Evolutionary conservation across 176 grass and related monocot genomes (phyloP), one percentile per base, ranked within the genome.

Genomic region (Neostapfia colusana): DNA sequence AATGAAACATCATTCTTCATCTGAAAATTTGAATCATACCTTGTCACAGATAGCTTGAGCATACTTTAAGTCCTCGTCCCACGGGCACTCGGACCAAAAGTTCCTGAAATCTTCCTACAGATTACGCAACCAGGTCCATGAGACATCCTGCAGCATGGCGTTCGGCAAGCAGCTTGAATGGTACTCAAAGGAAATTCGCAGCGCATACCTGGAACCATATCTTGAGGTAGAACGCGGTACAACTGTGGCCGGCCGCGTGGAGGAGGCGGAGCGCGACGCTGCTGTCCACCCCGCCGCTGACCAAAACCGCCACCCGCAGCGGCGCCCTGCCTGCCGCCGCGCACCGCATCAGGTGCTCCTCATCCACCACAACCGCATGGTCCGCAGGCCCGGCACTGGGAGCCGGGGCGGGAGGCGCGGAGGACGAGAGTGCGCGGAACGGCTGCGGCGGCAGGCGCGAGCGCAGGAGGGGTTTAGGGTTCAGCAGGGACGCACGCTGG

Each of bases 21-120:
- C 34, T 60, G 51, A 66, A 23, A 18, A 15, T 20, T 59, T 65
- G 59, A 44, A 77, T 41, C 13, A 77, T 76, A 99, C 95, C 85
- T 91, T 85, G 82, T 98, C 87, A 86, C 95, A 94, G 17, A 98
- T 87, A 53, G 87, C 80, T 58, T 64, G 90, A 56, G 89, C 91
- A 82, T 90, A 95, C 83, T 92, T 95, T 23, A 99, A 84, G 69
- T 99, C 91, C n/a, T 99, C 91, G 57, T 95, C 95, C 95, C 95
- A 99, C 8, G 95, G 91, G 78, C 95, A 99, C 67, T 99, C 89
- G n/a, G 95, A 92, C 95, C 91, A 99, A 76, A 99, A 95, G 31
- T 99, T 99, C 62, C 86, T 81, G 77, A 88, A 99, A 82, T 99
- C 95, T 90, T 95, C 95, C 91, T 99, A 92, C 67, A 80, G 72